Conservation (phyloP, 306 rosid species). For the Vigna hirtella region DNA sequence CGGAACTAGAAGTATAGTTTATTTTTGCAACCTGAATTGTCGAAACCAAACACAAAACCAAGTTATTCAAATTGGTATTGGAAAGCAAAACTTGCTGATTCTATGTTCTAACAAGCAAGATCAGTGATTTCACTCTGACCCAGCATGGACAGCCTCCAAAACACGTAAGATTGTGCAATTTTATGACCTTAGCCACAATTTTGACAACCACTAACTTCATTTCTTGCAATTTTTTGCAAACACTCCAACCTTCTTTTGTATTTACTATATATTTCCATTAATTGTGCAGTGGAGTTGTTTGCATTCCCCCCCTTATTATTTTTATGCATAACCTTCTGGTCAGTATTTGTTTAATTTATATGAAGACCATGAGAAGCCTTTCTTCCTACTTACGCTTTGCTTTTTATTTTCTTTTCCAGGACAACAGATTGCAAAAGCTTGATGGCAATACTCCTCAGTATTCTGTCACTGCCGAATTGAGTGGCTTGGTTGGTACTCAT, state of each 20-base stretch:
- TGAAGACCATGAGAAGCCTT: slow-evolving; percentile 20
- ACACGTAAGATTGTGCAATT: not conserved
- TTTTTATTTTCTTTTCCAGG: slow-evolving; percentile 56
- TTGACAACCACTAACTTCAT: not conserved
- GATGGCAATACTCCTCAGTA: slow-evolving; percentile 73
- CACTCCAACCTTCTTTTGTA: slow-evolving; percentile 14
- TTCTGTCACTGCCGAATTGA: slow-evolving; percentile 76
- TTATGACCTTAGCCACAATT: not conserved
- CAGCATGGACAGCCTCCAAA: not conserved
- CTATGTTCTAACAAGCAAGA: not conserved
- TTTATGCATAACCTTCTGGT: slow-evolving; percentile 20
- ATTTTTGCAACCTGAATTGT: not conserved
- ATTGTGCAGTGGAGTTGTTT: slow-evolving; percentile 17
- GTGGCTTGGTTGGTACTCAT: slow-evolving; percentile 72
- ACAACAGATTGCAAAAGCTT: slow-evolving; percentile 76
- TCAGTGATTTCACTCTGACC: not conserved
- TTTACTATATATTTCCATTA: slow-evolving; percentile 34
- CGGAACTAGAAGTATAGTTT: not conserved
- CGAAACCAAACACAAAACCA: not conserved
- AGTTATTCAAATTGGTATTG: not conserved
- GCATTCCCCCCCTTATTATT: slow-evolving; percentile 16
- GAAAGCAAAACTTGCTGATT: not conserved
- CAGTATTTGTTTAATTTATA: slow-evolving; percentile 10
- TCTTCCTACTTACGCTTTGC: slow-evolving; percentile 15
- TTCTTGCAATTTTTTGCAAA: slow-evolving; percentile 11